Base-by-base conservation (phyloP, 2,329 filamentous ascomycete species). In the Cytospora schulzeri region DNA sequence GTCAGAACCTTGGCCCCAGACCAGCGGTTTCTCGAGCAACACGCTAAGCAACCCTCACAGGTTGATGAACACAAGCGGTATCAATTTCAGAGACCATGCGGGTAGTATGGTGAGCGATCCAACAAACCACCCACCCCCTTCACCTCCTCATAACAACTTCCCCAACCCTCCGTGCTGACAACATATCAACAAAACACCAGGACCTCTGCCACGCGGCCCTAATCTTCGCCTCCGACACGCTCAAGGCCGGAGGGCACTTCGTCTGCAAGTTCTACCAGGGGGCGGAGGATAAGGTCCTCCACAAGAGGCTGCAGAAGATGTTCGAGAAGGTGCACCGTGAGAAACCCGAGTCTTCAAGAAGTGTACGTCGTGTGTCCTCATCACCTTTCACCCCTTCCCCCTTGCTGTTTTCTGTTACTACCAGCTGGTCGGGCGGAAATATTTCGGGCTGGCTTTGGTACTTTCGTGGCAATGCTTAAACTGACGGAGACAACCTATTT, bases 21-120 rank as follows among this genome's bases (percentile, higher is more conserved):
- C 86, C 60, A 83, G 84, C 73, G 90, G 89, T 73, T 93, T 91
- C 81, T 89, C 87, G 81, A 89, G 91, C 81, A 92, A 87, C 81
- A 96, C 89, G 82, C 85, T 97, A 86, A 96, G 89, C 94, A 91
- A 95, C 86, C 92, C 93, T 69, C 95, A 96, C 85, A 99, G 95
- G 95, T 90, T 99, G 90, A 97, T 97, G 93, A 99, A 99, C 79
- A 97, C 94, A 71, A 97, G 91, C 79, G 95, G 95, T 63, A 90
- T 92, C 72, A 78, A 79, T 24, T 95, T 96, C 74, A 87, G 88
- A 69, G 95, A 99, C 77, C 95, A 99, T 78, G 89, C 88, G 12
- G 91, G 92, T 33, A 97, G 93, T 78, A 98, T 99, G 92, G 94
- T 97, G 79, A 74, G 89, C 19, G 19, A 33, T 33, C 12, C 8